These are phyloP conservation scores for Colletotrichum gigasporum DNA, from an alignment of 2,329 filamentous ascomycete genomes.

Conservation along the genomic window DNA sequence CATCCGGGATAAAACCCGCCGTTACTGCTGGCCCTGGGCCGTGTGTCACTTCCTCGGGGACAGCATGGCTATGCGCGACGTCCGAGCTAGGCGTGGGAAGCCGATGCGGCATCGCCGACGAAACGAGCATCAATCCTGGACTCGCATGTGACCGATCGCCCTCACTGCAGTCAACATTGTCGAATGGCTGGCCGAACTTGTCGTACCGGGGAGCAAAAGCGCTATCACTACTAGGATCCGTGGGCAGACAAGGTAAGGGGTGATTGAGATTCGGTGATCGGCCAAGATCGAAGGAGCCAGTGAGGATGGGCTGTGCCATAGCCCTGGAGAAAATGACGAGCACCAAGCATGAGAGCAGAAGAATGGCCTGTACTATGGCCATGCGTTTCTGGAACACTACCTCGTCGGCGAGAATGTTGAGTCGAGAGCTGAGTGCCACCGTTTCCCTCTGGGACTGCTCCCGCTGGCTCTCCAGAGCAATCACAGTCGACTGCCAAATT, in stretches of 20 bases:
- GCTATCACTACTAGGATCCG: background rate
- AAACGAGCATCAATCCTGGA: background rate
- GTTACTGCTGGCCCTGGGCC: background rate
- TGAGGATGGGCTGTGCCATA: constrained; percentile 25
- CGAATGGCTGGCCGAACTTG: background rate
- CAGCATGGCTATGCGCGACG: background rate
- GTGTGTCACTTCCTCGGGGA: background rate
- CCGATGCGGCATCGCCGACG: background rate
- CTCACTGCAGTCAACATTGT: background rate
- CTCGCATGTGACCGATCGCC: background rate
- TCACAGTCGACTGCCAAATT: constrained; percentile 94
- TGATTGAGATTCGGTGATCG: constrained; percentile 6
- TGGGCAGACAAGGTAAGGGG: background rate
- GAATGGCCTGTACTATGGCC: constrained; percentile 88
- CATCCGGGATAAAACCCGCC: background rate
- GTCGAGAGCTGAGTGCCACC: constrained; percentile 79
- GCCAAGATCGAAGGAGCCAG: constrained; percentile 13
- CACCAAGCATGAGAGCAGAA: constrained; percentile 86
- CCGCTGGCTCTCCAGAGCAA: constrained; percentile 88
- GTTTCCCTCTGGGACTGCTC: constrained; percentile 87
- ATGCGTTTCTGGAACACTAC: constrained; percentile 88
- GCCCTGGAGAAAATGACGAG: constrained; percentile 79
- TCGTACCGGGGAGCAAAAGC: constrained; percentile 5
- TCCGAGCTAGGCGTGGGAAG: constrained; percentile 15
- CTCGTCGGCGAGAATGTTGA: constrained; percentile 94